Evolutionary conservation across 2,329 filamentous ascomycete species (phyloP), one percentile per base, ranked within the genome.

Genomic region (Cladosporium velox): DNA sequence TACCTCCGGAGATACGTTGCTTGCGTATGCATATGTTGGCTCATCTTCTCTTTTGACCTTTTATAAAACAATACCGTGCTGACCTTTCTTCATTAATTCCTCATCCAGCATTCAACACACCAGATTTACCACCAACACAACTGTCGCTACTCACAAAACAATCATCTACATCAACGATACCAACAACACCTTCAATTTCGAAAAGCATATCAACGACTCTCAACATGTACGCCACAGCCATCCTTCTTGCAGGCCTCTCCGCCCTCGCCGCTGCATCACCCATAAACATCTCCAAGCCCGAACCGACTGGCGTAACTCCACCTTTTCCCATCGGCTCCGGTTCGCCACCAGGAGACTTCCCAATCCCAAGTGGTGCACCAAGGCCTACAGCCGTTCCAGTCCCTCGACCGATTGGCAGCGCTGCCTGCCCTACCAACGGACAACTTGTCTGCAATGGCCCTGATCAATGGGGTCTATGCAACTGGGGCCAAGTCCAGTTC

Each of bases 401-500:
- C 3, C 61, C 61, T 32, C 35, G 51, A 10, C 51, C 61, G 18
- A 8, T 28, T 2, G 61, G 61, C 49, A 38, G 26, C 57, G 55
- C 24, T 21, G 24, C 65, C 51, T 79, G 77, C 70, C 70, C 74
- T 26, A 67, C 70, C 15, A 73, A 80, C 59, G 79, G 78, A 64
- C 72, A 74, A 2, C 58, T 77, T 1, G 66, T 76, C 63, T 82
- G 80, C 76, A 81, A 81, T 61, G 79, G 80, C 51, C 59, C 75
- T 2, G 69, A 66, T 14, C 72, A 79, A 57, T 82, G 79, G 64
- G 80, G 79, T 30, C 71, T 82, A 58, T 82, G 80, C 77, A 79
- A 81, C 71, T 75, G 77, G 64, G 80, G 80, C 59, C 66, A 71
- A 2, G 77, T 81, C 1, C 67, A 78, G 15, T 81, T 73, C 70